phyloP scores from a whole-genome alignment of 73 alveolate genomes.

The Tetrahymena elliotti region DNA sequence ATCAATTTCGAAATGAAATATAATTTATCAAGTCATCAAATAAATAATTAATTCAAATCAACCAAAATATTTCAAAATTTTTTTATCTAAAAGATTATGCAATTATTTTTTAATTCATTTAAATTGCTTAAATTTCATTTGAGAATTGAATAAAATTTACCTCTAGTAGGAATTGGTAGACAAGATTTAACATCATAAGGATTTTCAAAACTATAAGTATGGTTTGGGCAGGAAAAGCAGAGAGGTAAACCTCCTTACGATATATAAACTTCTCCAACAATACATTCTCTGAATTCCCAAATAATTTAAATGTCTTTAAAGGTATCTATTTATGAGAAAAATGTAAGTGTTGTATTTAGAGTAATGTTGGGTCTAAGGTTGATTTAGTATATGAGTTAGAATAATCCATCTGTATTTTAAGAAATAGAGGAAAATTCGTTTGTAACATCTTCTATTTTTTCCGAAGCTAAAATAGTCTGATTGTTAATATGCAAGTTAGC shows the following conservation, averaged over 20 bases:
- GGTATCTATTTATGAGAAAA: neutral
- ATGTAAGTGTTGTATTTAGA: neutral
- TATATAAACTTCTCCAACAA: neutral
- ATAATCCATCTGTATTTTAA: neutral
- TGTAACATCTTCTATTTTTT: neutral
- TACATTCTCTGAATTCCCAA: neutral
- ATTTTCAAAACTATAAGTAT: neutral
- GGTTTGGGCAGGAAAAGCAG: neutral
- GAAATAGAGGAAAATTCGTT: neutral
- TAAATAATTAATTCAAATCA: no score
- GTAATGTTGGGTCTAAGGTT: neutral
- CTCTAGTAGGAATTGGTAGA: neutral
- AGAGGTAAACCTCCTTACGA: neutral
- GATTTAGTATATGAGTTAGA: neutral
- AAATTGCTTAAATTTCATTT: no score
- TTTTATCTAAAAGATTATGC: no score
- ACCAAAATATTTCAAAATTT: no score
- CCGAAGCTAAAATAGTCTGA: neutral
- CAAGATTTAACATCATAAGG: neutral
- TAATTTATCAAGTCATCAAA: no score
- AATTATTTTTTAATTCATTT: no score
- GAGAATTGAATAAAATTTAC: neutral
- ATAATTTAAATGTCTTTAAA: neutral
- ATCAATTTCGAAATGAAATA: no score
- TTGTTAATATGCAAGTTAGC: neutral